Evolutionary conservation across 2,329 filamentous ascomycete genomes (phyloP), one percentile per base, ranked within the genome.

Genomic region (Exutisphaerella laricina): DNA sequence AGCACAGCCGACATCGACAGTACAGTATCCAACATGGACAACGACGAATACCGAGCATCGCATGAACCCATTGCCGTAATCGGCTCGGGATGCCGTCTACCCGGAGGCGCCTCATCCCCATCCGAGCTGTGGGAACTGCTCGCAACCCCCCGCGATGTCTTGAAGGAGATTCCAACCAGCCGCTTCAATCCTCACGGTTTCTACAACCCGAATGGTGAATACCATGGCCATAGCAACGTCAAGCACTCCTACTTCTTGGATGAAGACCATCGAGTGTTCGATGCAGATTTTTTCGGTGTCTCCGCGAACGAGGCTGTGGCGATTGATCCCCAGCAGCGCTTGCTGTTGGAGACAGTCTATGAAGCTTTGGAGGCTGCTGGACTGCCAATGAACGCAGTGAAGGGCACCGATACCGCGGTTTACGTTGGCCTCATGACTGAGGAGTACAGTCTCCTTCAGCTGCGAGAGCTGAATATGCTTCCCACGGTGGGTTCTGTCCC

Each of bases 271-370:
- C 39, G 35, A 28, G 30, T 43, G 2, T 65, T 63, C 40, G 69
- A 72, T 46, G 55, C 66, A 18, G 48, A 54, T 1, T 72, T 71
- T 57, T 72, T 72, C 58, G 60, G 61, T 21, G 64, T 63, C n/a
- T 61, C 51, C 10, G 51, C 63, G 4, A 58, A 61, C 3, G 67
- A 70, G 56, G 58, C 57, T 12, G 54, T 54, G 9, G 70, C 71
- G 4, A 66, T 65, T 51, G 68, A 71, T 45, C 68, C 68, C 7
- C 65, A 69, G 43, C 65, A 68, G 28, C 58, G 68, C 5, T 44
- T 64, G 3, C 38, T 64, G 3, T 58, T 70, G 4, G 64, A 71
- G 48, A 58, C 57, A 1, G 65, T 68, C 0, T 73, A 71, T 48
- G 64, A 73, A 35, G 63, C 64, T 9, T 29, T 47, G 52, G 31